Conservation (phyloP, 2,329 filamentous ascomycete species). For the Lachnellula cervina region DNA sequence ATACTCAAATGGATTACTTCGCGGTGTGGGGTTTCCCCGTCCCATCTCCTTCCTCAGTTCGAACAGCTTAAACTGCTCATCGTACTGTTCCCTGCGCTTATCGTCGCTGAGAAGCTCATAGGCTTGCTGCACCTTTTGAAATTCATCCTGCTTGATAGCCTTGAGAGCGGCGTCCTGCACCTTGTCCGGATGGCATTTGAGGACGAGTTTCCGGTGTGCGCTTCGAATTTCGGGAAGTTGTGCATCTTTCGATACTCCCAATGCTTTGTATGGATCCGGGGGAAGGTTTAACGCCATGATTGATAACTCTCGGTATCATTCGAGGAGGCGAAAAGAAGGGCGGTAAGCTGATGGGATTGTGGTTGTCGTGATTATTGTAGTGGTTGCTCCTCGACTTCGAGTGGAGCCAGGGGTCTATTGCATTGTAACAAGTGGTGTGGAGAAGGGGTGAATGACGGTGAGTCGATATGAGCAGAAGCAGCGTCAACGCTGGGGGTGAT, state of each 20-base stretch:
- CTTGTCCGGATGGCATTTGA: slow-evolving; percentile 90
- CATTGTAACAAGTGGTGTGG: slow-evolving; percentile 12
- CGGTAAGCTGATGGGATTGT: slow-evolving; percentile 5
- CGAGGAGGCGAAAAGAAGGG: slow-evolving; percentile 9
- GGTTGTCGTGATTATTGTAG: not conserved
- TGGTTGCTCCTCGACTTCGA: slow-evolving; percentile 11
- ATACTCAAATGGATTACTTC: slow-evolving; percentile 41
- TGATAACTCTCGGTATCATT: slow-evolving; percentile 3
- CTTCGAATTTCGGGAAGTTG: slow-evolving; percentile 67
- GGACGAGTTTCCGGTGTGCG: slow-evolving; percentile 77
- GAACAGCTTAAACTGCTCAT: slow-evolving; percentile 65
- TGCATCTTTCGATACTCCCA: slow-evolving; percentile 70
- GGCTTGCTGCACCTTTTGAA: slow-evolving; percentile 86
- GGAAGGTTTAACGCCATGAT: slow-evolving; percentile 25
- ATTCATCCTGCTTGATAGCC: slow-evolving; percentile 75
- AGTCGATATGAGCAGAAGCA: not conserved
- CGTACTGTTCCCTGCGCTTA: slow-evolving; percentile 66
- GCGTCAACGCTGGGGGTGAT: not conserved
- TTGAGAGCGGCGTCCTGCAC: slow-evolving; percentile 65
- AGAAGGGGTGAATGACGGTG: not conserved
- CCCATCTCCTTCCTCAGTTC: slow-evolving; percentile 51
- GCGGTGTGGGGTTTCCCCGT: slow-evolving; percentile 40
- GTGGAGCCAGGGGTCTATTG: slow-evolving; percentile 15
- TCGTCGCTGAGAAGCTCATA: slow-evolving; percentile 88
- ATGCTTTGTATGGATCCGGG: slow-evolving; percentile 69